These are phyloP conservation scores for Epichloe brachyelytri DNA, from an alignment of 2,329 filamentous ascomycete species.

Conservation along the genomic window DNA sequence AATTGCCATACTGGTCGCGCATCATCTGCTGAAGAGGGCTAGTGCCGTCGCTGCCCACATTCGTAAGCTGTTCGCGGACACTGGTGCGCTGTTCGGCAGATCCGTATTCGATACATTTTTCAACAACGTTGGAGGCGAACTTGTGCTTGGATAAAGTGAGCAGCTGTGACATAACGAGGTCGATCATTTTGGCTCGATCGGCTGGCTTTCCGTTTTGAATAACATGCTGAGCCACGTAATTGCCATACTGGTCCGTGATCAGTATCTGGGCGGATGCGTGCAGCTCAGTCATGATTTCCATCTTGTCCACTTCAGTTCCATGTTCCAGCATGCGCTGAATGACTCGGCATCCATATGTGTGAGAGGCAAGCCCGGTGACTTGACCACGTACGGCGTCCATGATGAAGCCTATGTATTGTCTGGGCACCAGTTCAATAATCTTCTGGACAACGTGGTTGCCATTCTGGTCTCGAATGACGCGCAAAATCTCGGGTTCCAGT, in stretches of 20 bases:
- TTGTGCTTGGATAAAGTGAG: constrained; percentile 82
- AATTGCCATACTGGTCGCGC: constrained; percentile 88
- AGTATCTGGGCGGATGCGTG: constrained; percentile 58
- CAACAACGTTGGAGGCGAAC: constrained; percentile 92
- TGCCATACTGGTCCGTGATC: constrained; percentile 81
- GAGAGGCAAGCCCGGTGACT: constrained; percentile 59
- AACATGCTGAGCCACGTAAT: constrained; percentile 92
- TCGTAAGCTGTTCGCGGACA: constrained; percentile 53
- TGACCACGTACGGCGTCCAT: constrained; percentile 67
- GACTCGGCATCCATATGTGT: constrained; percentile 83
- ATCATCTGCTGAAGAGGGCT: constrained; percentile 65
- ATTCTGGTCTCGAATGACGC: constrained; percentile 74
- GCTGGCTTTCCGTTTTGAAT: constrained; percentile 64
- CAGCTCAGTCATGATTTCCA: constrained; percentile 64
- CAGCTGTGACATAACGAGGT: constrained; percentile 58
- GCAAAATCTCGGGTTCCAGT: constrained; percentile 61
- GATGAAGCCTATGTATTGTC: constrained; percentile 71
- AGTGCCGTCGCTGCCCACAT: constrained; percentile 48
- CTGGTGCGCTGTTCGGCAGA: constrained; percentile 53
- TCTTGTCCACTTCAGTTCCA: constrained; percentile 58
- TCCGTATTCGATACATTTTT: constrained; percentile 73
- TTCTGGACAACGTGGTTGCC: constrained; percentile 97
- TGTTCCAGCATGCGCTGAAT: constrained; percentile 85
- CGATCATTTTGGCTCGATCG: constrained; percentile 61
- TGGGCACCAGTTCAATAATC: constrained; percentile 68